Base-by-base conservation (phyloP, 2,329 filamentous ascomycete genomes). In the Beauveria scarabaeidicola region DNA sequence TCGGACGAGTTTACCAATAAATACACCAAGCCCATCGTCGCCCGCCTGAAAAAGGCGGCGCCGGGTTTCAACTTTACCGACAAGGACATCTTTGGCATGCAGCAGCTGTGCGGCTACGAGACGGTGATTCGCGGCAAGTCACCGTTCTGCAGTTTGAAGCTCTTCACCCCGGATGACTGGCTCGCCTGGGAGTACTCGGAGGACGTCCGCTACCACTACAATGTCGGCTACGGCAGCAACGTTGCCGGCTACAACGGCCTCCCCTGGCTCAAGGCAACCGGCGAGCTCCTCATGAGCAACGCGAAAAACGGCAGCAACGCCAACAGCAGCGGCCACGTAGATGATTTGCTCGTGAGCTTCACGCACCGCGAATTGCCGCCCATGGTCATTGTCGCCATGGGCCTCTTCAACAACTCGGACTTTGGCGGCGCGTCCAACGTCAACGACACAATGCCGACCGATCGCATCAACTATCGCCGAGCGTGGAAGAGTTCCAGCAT, bases 321-420 rank as follows among this genome's bases (percentile, higher is more conserved):
- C 13, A 36, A 7, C 44, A 51, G 44, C 43, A 50, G 54, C 17
- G 9, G 19, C 15, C 68, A 71, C 6, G 67, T 66, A 13, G 78
- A 88, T 66, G 83, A 88, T 59, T 75, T 89, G 8, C 86, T 85
- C 66, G 76, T 88, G 44, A 85, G 82, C 56, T 89, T 89, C 73
- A 88, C 86, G 0, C 86, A 89, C 68, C 81, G 86, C 21, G 85
- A 89, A 68, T 73, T 89, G 2, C 85, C 85, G 1, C 85, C 86
- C 1, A 85, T 83, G 61, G 83, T 88, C 1, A 72, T 85, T 1
- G 85, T 88, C 1, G 84, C 86, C 0, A 78, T 89, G 70, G 86
- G 86, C 0, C 75, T 89, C 5, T 89, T 88, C 76, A 88, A 88
- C 74, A 87, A 87, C 70, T 85, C 82, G 3, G 78, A 75, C 0